Evolutionary conservation across 805 yeast genomes (phyloP).

Genomic region (Saccharomycopsis fermentans): DNA sequence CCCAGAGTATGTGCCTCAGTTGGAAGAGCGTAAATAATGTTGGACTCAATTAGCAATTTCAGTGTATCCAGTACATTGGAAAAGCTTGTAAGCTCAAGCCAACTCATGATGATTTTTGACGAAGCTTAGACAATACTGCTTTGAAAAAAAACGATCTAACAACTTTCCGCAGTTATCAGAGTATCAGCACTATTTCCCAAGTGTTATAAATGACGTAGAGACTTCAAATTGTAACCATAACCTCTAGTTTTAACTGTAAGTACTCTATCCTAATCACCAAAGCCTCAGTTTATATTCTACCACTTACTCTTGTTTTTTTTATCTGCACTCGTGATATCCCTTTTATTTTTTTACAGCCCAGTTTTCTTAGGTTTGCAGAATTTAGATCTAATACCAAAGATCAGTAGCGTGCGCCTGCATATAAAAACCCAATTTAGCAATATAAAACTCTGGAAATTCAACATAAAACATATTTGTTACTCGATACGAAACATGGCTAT

Average conservation of each 20-base stretch:
- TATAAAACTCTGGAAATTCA: not conserved
- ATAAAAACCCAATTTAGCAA: not conserved
- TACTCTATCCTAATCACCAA: too few relatives aligned
- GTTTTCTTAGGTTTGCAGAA: not conserved
- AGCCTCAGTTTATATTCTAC: not conserved
- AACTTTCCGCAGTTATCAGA: too few relatives aligned
- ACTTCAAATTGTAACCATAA: too few relatives aligned
- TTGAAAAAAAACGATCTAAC: too few relatives aligned
- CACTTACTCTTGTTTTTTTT: not conserved
- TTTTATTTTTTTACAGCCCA: too few relatives aligned
- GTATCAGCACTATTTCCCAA: too few relatives aligned
- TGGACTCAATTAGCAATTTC: not conserved
- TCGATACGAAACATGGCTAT: not conserved
- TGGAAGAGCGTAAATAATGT: not conserved
- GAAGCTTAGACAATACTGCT: too few relatives aligned
- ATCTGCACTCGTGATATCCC: not conserved
- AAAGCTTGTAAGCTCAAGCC: not conserved
- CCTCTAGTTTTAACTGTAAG: too few relatives aligned
- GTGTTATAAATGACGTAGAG: too few relatives aligned
- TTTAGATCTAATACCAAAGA: not conserved
- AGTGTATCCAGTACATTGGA: not conserved
- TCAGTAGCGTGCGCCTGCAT: not conserved
- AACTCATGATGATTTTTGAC: not conserved
- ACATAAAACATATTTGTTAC: not conserved
- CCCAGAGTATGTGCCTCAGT: not conserved